These are phyloP conservation scores for Pseudozyma tsukubaensis DNA, from an alignment of 1,284 basidiomycete species.

Conservation along the genomic window DNA sequence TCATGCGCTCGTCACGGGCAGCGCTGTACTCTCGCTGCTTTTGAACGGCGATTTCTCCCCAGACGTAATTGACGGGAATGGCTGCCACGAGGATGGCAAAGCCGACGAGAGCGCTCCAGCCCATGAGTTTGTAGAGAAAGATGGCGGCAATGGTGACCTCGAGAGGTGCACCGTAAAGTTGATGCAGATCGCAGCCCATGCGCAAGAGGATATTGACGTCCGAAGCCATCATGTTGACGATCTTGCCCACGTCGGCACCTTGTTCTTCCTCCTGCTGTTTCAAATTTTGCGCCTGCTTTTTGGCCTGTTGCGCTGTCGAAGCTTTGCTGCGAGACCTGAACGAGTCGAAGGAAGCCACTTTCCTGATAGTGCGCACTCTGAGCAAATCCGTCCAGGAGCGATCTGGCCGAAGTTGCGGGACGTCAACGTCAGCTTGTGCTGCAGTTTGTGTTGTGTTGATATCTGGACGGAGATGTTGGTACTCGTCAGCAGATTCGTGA, in stretches of 20 bases:
- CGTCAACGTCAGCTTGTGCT: neutral
- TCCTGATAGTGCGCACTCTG: conserved; percentile 9
- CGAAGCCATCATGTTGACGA: conserved; percentile 72
- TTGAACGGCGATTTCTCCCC: conserved; percentile 76
- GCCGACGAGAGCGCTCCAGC: conserved; percentile 84
- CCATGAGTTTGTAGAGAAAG: conserved; percentile 75
- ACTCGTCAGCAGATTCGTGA: neutral
- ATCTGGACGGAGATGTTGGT: conserved; percentile 7
- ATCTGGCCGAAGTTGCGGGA: neutral
- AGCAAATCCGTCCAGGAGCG: conserved; percentile 19
- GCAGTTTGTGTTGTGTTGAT: neutral
- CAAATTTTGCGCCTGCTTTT: conserved; percentile 11
- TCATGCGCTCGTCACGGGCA: conserved; percentile 85
- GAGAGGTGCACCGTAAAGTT: conserved; percentile 78
- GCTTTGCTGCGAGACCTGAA: conserved; percentile 13
- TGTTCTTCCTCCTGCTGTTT: conserved; percentile 30
- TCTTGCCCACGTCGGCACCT: conserved; percentile 71
- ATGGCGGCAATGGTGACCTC: conserved; percentile 79
- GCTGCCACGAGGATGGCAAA: conserved; percentile 80
- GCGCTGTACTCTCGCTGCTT: conserved; percentile 79
- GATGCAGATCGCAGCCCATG: conserved; percentile 70
- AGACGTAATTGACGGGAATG: conserved; percentile 79
- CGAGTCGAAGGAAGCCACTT: conserved; percentile 24
- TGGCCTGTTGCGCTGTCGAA: conserved; percentile 2
- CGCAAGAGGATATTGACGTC: conserved; percentile 65